Evolutionary conservation across 1,284 basidiomycete species (phyloP).

Genomic region (Pyrrhoderma lamaoense): DNA sequence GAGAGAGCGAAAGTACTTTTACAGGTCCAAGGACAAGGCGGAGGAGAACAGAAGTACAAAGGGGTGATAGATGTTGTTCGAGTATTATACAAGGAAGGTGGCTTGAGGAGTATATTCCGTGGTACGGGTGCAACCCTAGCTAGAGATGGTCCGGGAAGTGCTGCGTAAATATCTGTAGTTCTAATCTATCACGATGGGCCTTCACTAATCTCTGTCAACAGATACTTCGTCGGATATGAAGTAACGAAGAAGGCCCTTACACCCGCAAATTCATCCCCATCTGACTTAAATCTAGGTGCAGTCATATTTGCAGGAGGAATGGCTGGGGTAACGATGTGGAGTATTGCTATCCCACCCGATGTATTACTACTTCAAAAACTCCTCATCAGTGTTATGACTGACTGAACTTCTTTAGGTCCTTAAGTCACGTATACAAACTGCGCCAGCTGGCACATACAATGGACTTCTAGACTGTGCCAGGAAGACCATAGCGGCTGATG

Average conservation of each 20-base stretch:
- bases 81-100: slow-evolving; percentile 93
- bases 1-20: slow-evolving; percentile 97
- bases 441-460: slow-evolving; percentile 91
- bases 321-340: slow-evolving; percentile 98
- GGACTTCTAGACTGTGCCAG: slow-evolving; percentile 90
- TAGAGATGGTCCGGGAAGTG: slow-evolving; percentile 93
- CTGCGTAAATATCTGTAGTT: slow-evolving; percentile 62
- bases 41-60: slow-evolving; percentile 69
- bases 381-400: slow-evolving; percentile 8
- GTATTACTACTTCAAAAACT: slow-evolving; percentile 38
- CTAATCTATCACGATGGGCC: too few species aligned
- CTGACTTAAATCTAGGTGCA: slow-evolving; percentile 81
- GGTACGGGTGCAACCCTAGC: slow-evolving; percentile 90
- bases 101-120: slow-evolving; percentile 86
- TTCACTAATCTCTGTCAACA: slow-evolving; percentile 28
- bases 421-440: slow-evolving; percentile 97
- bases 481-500: slow-evolving; percentile 91
- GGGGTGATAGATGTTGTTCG: slow-evolving; percentile 90
- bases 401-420: slow-evolving; percentile 55
- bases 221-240: slow-evolving; percentile 98
- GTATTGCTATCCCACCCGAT: slow-evolving; percentile 90
- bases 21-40: slow-evolving; percentile 88
- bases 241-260: slow-evolving; percentile 83
- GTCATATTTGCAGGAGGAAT: slow-evolving; percentile 91
- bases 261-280: slow-evolving; percentile 66